A percentile compares a stretch with the other conserved stretches of the same genome.
These are phyloP conservation scores for Trypanosoma lewisi DNA, from an alignment of 208 protist species.

Conservation along the genomic window DNA sequence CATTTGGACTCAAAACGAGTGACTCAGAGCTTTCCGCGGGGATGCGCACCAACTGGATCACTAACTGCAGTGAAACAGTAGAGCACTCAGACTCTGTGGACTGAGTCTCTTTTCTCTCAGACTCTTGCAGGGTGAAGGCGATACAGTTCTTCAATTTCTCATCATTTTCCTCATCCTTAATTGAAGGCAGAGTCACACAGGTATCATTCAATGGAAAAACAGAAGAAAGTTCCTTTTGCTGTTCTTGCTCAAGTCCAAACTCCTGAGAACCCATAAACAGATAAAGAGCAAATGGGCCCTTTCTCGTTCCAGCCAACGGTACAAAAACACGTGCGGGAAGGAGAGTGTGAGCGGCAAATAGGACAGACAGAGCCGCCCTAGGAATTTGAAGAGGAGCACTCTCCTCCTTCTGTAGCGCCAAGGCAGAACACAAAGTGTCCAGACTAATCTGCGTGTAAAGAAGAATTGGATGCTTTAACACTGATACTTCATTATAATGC, in stretches of 20 bases:
- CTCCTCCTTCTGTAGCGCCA: slow-evolving; percentile 7
- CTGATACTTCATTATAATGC: slow-evolving; percentile 2
- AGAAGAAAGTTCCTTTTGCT: not conserved
- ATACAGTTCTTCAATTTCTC: slow-evolving; percentile 11
- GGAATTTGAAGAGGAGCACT: slow-evolving; percentile 16
- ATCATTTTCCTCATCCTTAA: not conserved
- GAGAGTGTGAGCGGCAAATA: slow-evolving; percentile 37
- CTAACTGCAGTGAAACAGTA: slow-evolving; percentile 4
- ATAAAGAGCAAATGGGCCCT: slow-evolving; percentile 27
- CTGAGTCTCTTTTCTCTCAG: not conserved
- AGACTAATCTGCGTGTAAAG: slow-evolving; percentile 37
- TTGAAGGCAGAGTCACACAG: slow-evolving; percentile 6
- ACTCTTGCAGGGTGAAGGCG: slow-evolving; percentile 16
- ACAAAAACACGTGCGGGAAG: slow-evolving; percentile 53
- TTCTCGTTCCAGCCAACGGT: slow-evolving; percentile 24
- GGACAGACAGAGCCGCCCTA: slow-evolving; percentile 24
- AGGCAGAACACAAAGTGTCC: slow-evolving; percentile 9
- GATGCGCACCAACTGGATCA: slow-evolving; percentile 18
- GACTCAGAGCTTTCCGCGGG: slow-evolving; percentile 6
- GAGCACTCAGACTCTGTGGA: not conserved
- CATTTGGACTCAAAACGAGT: not conserved
- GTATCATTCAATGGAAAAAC: slow-evolving; percentile 12
- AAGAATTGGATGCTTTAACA: slow-evolving; percentile 46
- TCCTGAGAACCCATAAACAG: slow-evolving; percentile 24
- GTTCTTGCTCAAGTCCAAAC: not conserved